phyloP scores from a whole-genome alignment of 164 flowering plant species.

The Nymphaea colorata region DNA sequence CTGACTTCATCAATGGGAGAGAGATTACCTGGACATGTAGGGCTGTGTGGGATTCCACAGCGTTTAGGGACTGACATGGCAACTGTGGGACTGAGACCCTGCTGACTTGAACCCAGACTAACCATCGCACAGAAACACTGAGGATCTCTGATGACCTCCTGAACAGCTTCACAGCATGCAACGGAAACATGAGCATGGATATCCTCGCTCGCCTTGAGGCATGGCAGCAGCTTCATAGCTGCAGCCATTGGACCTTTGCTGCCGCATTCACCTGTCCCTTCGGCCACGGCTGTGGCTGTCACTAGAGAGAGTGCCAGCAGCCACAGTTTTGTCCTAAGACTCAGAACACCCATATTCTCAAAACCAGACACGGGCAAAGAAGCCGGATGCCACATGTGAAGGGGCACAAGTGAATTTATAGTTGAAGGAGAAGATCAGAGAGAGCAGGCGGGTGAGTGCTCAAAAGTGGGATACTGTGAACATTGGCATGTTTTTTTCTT shows the following conservation, averaged over 20 bases:
- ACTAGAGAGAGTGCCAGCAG: background rate
- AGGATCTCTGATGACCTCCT: background rate
- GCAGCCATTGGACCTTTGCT: background rate
- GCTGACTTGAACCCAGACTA: background rate
- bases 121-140: slow-evolving; percentile 1
- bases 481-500: too few relatives aligned
- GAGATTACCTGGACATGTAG: background rate
- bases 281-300: background rate
- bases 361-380: background rate
- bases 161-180: slow-evolving; percentile 1
- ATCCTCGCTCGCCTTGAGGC: background rate
- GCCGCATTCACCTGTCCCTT: background rate
- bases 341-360: background rate
- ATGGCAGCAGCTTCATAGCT: background rate
- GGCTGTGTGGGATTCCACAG: background rate
- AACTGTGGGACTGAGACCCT: background rate
- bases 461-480: too few relatives aligned
- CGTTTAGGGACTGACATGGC: background rate
- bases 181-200: background rate
- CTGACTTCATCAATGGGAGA: background rate
- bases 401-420: too few relatives aligned
- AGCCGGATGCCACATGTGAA: too few relatives aligned
- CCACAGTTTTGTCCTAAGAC: background rate
- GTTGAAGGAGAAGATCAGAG: too few relatives aligned
- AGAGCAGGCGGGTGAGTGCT: too few relatives aligned